These are phyloP conservation scores for Mimosa pudica DNA, from an alignment of 306 rosid genomes.

Conservation along the genomic window DNA sequence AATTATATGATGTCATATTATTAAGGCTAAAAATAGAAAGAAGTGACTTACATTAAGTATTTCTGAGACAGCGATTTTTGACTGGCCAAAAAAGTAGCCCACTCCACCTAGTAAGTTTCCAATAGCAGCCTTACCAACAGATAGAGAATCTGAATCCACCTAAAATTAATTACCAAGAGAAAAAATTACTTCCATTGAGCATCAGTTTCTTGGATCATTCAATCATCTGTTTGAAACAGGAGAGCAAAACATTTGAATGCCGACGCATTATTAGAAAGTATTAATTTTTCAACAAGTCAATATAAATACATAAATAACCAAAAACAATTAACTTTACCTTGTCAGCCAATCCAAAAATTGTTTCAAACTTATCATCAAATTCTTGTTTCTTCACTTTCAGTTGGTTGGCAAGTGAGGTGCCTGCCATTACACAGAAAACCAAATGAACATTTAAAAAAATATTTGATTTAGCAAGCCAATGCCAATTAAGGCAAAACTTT, in stretches of 20 bases:
- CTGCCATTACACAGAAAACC: constrained; percentile 46
- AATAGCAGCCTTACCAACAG: constrained; percentile 85
- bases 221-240: constrained; percentile 22
- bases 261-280: constrained; percentile 8
- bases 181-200: constrained; percentile 33
- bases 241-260: constrained; percentile 23
- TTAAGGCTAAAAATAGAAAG: constrained; percentile 17
- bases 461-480: constrained; percentile 16
- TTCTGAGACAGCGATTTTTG: constrained; percentile 66
- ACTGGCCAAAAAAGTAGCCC: constrained; percentile 94
- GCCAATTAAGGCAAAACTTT: constrained; percentile 23
- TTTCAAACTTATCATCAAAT: constrained; percentile 78
- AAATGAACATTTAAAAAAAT: background rate
- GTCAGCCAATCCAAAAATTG: constrained; percentile 58
- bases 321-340: constrained; percentile 52
- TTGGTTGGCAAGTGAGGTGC: constrained; percentile 67
- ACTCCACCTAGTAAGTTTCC: constrained; percentile 93
- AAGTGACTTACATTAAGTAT: constrained; percentile 58
- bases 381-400: constrained; percentile 76
- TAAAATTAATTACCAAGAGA: constrained; percentile 45
- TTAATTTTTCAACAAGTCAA: constrained; percentile 23
- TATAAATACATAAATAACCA: constrained; percentile 10
- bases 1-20: constrained; percentile 19
- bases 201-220: constrained; percentile 25
- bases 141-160: constrained; percentile 76